phyloP scores from a whole-genome alignment of 2,329 filamentous ascomycete species.

The Pyricularia grisea region DNA sequence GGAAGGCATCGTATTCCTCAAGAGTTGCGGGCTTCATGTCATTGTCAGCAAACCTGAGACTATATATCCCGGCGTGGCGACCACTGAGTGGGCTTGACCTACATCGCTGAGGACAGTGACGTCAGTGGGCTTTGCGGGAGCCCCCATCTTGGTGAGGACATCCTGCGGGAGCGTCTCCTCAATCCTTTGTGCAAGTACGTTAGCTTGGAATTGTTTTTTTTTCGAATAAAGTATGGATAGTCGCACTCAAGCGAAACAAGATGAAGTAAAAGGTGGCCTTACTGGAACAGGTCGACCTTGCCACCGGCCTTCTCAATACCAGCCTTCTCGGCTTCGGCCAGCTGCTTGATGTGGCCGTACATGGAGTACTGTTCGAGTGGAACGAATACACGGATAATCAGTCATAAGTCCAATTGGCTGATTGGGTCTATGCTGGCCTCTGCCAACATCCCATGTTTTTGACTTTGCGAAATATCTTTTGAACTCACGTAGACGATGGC shows the following conservation, averaged over 20 bases:
- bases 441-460: neutral
- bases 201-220: neutral
- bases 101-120: constrained; percentile 51
- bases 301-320: constrained; percentile 86
- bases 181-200: constrained; percentile 38
- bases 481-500: constrained; percentile 77
- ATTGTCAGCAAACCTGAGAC: neutral
- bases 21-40: constrained; percentile 39
- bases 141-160: constrained; percentile 84
- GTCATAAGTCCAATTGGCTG: neutral
- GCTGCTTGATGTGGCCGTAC: constrained; percentile 79
- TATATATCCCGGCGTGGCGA: neutral
- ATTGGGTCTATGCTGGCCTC: neutral
- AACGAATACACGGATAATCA: neutral
- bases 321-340: constrained; percentile 80
- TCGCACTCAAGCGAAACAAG: constrained; percentile 4
- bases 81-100: neutral
- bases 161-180: constrained; percentile 79
- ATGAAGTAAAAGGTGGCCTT: constrained; percentile 19
- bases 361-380: constrained; percentile 62
- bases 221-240: neutral
- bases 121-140: constrained; percentile 62
- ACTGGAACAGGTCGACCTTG: constrained; percentile 73
- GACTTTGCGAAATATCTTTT: neutral
- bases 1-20: constrained; percentile 73